Percentiles rank a stretch among this genome's conserved stretches.
phyloP scores from a whole-genome alignment of 1,139 yeast species.

The Blastobotrys proliferans region DNA sequence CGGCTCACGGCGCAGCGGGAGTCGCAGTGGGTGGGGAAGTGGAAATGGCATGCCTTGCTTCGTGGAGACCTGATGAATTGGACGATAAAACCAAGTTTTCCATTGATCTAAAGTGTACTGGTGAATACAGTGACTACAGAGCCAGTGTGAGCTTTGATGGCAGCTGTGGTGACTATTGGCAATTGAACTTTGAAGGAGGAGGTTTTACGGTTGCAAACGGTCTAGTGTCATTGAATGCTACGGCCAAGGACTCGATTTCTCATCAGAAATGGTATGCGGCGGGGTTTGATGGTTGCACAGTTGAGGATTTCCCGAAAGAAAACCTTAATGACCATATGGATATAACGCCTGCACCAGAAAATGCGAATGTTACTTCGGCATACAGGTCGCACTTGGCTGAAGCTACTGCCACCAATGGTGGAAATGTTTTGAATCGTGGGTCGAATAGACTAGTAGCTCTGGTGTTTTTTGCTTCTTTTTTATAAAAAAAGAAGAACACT shows the following conservation, averaged over 20 bases:
- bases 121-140: background rate
- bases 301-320: slow-evolving; percentile 1
- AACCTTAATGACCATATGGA: background rate
- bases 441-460: too few relatives aligned
- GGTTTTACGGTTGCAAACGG: background rate
- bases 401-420: background rate
- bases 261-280: slow-evolving; percentile 2
- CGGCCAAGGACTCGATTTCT: background rate
- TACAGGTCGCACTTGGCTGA: background rate
- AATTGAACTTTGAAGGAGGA: background rate
- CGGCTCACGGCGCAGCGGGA: slow-evolving; percentile 6
- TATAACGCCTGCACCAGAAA: background rate
- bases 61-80: slow-evolving; percentile 4
- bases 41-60: slow-evolving; percentile 1
- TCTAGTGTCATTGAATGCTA: background rate
- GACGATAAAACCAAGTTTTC: background rate
- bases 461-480: too few relatives aligned
- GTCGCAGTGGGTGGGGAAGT: background rate
- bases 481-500: too few relatives aligned
- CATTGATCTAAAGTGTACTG: slow-evolving; percentile 2
- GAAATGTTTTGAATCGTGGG: too few relatives aligned
- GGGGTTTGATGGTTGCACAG: slow-evolving; percentile 2
- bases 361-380: background rate
- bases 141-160: background rate
- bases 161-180: background rate